These are phyloP conservation scores for Globisporangium irregulare DNA, from an alignment of 352 stramenopile genomes.

Conservation along the genomic window DNA sequence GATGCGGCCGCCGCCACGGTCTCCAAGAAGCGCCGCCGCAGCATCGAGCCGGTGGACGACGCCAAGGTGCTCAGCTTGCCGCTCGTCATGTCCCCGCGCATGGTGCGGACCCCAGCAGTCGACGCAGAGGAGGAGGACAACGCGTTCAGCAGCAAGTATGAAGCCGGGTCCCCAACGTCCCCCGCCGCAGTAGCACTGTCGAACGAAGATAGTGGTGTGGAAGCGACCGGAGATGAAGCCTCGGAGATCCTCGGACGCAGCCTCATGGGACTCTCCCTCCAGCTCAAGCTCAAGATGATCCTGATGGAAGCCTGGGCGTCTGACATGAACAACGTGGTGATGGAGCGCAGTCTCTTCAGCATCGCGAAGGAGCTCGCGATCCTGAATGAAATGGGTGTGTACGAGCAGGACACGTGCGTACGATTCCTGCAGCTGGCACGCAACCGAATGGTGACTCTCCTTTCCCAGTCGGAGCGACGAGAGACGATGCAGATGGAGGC, in stretches of 20 bases:
- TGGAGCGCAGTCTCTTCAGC: constrained; percentile 79
- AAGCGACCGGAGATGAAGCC: constrained; percentile 23
- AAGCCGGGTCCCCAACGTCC: constrained; percentile 15
- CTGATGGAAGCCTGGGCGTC: constrained; percentile 78
- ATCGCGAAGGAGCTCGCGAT: constrained; percentile 82
- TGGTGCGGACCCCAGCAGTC: constrained; percentile 23
- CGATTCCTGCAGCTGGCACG: constrained; percentile 74
- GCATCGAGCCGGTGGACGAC: constrained; percentile 54
- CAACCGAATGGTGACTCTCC: constrained; percentile 56
- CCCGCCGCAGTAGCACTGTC: constrained; percentile 9
- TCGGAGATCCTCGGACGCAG: constrained; percentile 45
- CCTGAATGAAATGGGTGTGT: constrained; percentile 70
- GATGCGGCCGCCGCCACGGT: constrained; percentile 16
- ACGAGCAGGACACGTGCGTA: constrained; percentile 73
- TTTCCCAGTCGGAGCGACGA: constrained; percentile 54
- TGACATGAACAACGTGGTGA: constrained; percentile 86
- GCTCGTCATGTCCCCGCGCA: constrained; percentile 31
- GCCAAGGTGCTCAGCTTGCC: constrained; percentile 57
- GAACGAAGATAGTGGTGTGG: constrained; percentile 15
- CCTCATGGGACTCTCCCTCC: constrained; percentile 74
- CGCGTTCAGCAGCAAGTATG: constrained; percentile 20
- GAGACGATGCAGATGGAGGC: constrained; percentile 67
- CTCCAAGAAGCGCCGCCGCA: constrained; percentile 67
- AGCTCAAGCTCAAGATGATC: constrained; percentile 86
- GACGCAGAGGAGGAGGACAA: constrained; percentile 19